A percentile compares a stretch with the other conserved stretches of the same genome.
These are phyloP conservation scores for Stenocarpella maydis DNA, from an alignment of 2,329 filamentous ascomycete species.

Conservation along the genomic window DNA sequence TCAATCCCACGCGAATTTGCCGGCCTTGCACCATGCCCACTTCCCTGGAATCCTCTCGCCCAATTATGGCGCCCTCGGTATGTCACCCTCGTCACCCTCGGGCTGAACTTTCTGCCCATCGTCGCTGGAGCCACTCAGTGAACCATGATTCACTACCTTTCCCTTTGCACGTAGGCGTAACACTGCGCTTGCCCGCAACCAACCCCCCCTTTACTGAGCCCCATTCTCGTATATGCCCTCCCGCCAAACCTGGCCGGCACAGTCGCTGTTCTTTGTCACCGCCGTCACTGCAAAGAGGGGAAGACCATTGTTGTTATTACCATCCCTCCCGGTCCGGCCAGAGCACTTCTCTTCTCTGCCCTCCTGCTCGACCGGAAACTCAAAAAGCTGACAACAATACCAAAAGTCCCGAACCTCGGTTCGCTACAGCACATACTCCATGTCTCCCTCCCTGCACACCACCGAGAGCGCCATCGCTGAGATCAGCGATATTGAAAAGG, in stretches of 20 bases:
- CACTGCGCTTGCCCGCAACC: not conserved
- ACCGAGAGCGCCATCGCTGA: constrained; percentile 64
- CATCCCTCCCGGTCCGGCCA: not conserved
- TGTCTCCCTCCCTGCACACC: constrained; percentile 65
- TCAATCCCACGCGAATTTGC: constrained; percentile 10
- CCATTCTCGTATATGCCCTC: constrained; percentile 6
- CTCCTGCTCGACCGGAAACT: not conserved
- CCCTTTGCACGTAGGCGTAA: constrained; percentile 6
- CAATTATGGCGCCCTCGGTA: constrained; percentile 71
- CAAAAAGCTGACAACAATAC: constrained; percentile 26
- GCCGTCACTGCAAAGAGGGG: not conserved
- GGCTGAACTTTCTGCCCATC: constrained; percentile 31
- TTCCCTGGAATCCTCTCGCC: constrained; percentile 67
- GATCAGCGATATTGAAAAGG: constrained; percentile 76
- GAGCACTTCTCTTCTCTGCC: not conserved
- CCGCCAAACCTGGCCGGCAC: not conserved
- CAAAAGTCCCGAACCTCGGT: constrained; percentile 61
- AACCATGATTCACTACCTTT: constrained; percentile 1
- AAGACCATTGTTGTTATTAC: not conserved
- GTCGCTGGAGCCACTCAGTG: constrained; percentile 11
- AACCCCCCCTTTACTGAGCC: constrained; percentile 27
- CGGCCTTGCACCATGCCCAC: constrained; percentile 55
- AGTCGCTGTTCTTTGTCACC: not conserved
- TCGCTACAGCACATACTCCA: constrained; percentile 68
- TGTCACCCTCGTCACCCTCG: constrained; percentile 47